A percentile compares a stretch with the other conserved stretches of the same genome.
phyloP scores from a whole-genome alignment of 768 basidiomycete species.

The Auriscalpium orientale region DNA sequence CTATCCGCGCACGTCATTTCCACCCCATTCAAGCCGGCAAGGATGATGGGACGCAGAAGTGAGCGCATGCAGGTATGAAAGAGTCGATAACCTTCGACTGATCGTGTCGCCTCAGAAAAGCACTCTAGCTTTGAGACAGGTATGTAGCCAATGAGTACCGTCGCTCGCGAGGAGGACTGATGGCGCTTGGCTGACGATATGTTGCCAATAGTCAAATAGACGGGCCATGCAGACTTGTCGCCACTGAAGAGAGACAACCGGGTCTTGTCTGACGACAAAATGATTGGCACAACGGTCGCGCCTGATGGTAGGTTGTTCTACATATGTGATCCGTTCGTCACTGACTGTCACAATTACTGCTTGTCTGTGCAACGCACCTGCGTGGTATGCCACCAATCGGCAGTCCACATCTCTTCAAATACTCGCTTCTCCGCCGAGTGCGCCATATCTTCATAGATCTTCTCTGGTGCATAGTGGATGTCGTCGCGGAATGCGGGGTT shows the following conservation, averaged over 20 bases:
- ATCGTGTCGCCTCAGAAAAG: constrained; percentile 15
- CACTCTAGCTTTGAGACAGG: constrained; percentile 28
- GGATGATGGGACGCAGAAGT: constrained; percentile 26
- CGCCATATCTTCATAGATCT: constrained; percentile 16
- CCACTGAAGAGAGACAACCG: constrained; percentile 30
- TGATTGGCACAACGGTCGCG: constrained; percentile 33
- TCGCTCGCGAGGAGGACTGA: constrained; percentile 27
- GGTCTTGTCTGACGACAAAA: constrained; percentile 41
- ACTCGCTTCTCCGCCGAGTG: constrained; percentile 11
- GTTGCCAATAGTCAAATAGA: constrained; percentile 38
- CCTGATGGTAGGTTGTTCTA: constrained; percentile 2
- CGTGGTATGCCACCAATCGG: constrained; percentile 29
- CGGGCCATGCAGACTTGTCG: constrained; percentile 36
- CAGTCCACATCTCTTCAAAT: constrained; percentile 32
- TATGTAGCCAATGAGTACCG: constrained; percentile 34
- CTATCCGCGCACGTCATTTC: constrained; percentile 32
- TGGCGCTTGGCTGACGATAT: constrained; percentile 32
- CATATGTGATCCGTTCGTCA: neutral
- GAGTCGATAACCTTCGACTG: constrained; percentile 17
- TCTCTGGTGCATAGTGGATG: constrained; percentile 24
- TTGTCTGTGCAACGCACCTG: constrained; percentile 22
- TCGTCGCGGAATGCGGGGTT: constrained; percentile 22
- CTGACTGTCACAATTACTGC: no score
- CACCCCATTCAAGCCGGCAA: constrained; percentile 25
- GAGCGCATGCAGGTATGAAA: constrained; percentile 32